Conservation (phyloP, 164 flowering plant species). For the Berberis vulgaris region DNA sequence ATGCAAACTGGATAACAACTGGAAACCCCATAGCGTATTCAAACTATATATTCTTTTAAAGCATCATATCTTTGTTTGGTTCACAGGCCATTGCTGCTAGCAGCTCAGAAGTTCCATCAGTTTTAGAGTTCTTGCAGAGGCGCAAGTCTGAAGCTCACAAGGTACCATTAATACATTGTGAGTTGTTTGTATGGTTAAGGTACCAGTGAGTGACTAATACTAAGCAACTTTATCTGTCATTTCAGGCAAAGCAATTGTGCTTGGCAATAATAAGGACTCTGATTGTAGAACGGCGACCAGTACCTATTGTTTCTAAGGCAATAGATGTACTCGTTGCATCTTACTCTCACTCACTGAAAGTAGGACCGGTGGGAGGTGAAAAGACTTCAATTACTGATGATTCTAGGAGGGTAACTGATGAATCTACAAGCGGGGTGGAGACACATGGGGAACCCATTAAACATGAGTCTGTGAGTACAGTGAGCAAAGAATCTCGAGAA, state of each 20-base stretch:
- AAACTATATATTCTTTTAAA: not conserved
- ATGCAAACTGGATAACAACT: too few species aligned
- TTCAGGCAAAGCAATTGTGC: conserved; percentile 80
- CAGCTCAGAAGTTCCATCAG: conserved; percentile 73
- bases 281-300: conserved; percentile 81
- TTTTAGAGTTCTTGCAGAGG: conserved; percentile 87
- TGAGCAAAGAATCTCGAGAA: conserved; percentile 7
- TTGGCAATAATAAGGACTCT: conserved; percentile 47
- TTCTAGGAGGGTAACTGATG: conserved; percentile 22
- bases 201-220: too few species aligned
- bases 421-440: conserved; percentile 18
- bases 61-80: conserved; percentile 6
- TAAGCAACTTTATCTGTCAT: conserved; percentile 9
- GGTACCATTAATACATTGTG: conserved; percentile 25
- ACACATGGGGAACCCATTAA: conserved; percentile 11
- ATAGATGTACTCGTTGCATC: conserved; percentile 61
- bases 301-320: conserved; percentile 59
- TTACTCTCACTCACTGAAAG: conserved; percentile 49
- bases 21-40: too few species aligned
- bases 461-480: conserved; percentile 6
- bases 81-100: conserved; percentile 92
- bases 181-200: too few species aligned
- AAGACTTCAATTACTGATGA: conserved; percentile 25
- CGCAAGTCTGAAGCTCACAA: conserved; percentile 64
- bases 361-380: conserved; percentile 29